Conservation (phyloP, 495 filamentous ascomycete genomes). For the Ascodesmis nigricans region DNA sequence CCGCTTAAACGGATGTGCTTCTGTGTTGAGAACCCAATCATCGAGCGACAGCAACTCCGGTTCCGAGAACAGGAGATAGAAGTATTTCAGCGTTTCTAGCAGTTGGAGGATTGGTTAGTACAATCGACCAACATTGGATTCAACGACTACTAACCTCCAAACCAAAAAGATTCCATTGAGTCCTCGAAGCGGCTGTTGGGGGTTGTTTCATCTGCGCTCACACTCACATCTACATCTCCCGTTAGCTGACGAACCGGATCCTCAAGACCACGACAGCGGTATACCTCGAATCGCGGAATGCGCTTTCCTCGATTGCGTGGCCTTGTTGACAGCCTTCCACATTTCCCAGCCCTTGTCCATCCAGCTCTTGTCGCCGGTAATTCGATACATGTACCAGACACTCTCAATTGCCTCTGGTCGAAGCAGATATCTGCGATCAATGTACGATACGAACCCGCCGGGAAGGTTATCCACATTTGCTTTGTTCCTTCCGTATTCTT, state of each 20-base stretch:
- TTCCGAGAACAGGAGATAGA: conserved; percentile 67
- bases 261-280: not conserved
- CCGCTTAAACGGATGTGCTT: conserved; percentile 49
- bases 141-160: conserved; percentile 28
- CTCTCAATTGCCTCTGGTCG: conserved; percentile 43
- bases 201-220: too few relatives aligned
- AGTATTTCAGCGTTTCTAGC: conserved; percentile 82
- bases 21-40: conserved; percentile 52
- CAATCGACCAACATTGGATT: too few relatives aligned
- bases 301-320: conserved; percentile 27
- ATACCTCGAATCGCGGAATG: conserved; percentile 28
- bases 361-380: conserved; percentile 33
- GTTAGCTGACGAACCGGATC: not conserved
- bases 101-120: too few relatives aligned
- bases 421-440: conserved; percentile 26
- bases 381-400: conserved; percentile 34
- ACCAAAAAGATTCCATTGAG: conserved; percentile 29
- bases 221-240: conserved; percentile 10
- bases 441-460: conserved; percentile 33
- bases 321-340: conserved; percentile 29
- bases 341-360: conserved; percentile 41
- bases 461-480: conserved; percentile 37
- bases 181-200: too few relatives aligned
- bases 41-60: conserved; percentile 46
- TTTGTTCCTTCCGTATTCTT: too few relatives aligned